Evolutionary conservation across 2,329 filamentous ascomycete species (phyloP).

Genomic region (Diaporthe velutina): DNA sequence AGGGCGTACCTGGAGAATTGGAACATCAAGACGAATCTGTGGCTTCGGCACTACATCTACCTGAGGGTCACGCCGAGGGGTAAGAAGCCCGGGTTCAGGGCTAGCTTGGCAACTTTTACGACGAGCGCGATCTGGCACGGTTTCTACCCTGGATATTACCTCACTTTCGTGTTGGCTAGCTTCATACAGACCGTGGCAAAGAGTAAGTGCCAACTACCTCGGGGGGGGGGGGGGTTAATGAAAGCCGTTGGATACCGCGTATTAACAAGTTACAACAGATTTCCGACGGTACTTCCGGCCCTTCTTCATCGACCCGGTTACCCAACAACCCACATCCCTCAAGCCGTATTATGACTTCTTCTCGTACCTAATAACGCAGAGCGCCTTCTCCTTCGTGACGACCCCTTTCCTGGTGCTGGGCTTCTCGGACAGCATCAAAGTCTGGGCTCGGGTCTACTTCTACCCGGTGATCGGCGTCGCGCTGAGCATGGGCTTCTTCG

Average conservation of each 20-base stretch:
- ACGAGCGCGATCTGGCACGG: slow-evolving; percentile 98
- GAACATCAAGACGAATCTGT: slow-evolving; percentile 99
- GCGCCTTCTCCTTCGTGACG: slow-evolving; percentile 85
- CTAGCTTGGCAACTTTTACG: slow-evolving; percentile 91
- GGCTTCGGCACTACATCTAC: slow-evolving; percentile 96
- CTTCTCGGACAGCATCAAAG: slow-evolving; percentile 76
- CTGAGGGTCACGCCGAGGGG: slow-evolving; percentile 94
- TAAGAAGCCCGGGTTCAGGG: slow-evolving; percentile 95
- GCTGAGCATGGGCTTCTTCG: slow-evolving; percentile 79
- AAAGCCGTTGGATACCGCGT: slow-evolving; percentile 37
- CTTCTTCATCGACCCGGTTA: slow-evolving; percentile 88
- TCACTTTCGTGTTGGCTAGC: slow-evolving; percentile 89
- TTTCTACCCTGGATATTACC: slow-evolving; percentile 96
- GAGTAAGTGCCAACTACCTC: slow-evolving; percentile 71
- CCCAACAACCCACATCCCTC: slow-evolving; percentile 73
- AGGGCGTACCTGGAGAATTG: slow-evolving; percentile 90
- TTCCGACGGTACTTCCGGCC: slow-evolving; percentile 90
- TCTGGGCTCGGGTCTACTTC: slow-evolving; percentile 91
- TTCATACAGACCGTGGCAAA: slow-evolving; percentile 95
- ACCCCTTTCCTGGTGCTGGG: slow-evolving; percentile 88
- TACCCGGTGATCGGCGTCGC: slow-evolving; percentile 81
- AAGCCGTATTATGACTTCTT: slow-evolving; percentile 91
- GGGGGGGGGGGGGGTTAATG: too few relatives aligned
- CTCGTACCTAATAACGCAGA: slow-evolving; percentile 81
- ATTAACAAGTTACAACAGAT: slow-evolving; percentile 65